These are phyloP conservation scores for Macroventuria anomochaeta DNA, from an alignment of 2,329 filamentous ascomycete genomes.

Conservation along the genomic window DNA sequence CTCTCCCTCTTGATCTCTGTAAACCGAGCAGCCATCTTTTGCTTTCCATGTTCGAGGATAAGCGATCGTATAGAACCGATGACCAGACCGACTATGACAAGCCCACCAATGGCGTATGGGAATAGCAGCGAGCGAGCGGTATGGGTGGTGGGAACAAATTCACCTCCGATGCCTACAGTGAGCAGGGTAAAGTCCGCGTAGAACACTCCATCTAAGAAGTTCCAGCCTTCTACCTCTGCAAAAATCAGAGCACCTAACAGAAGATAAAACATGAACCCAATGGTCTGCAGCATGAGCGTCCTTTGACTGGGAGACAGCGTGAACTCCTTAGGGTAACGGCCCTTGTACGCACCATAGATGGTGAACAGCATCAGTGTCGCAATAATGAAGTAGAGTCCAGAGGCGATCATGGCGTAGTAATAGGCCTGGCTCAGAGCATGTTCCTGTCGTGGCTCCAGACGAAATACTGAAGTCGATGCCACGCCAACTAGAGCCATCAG, in stretches of 20 bases:
- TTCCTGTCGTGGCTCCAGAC: slow-evolving; percentile 49
- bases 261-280: slow-evolving; percentile 57
- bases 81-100: slow-evolving; percentile 62
- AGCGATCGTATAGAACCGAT: slow-evolving; percentile 60
- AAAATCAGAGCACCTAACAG: slow-evolving; percentile 57
- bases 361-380: slow-evolving; percentile 62
- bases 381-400: slow-evolving; percentile 63
- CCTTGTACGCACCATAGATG: slow-evolving; percentile 60
- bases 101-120: slow-evolving; percentile 62
- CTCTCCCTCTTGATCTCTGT: slow-evolving; percentile 56
- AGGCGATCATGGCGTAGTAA: slow-evolving; percentile 67
- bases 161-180: slow-evolving; percentile 61
- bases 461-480: slow-evolving; percentile 54
- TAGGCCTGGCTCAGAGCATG: slow-evolving; percentile 63
- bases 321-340: slow-evolving; percentile 64
- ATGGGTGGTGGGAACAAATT: slow-evolving; percentile 58
- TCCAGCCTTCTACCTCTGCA: slow-evolving; percentile 59
- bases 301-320: slow-evolving; percentile 62
- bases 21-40: slow-evolving; percentile 59
- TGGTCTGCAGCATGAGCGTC: slow-evolving; percentile 62
- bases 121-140: slow-evolving; percentile 60
- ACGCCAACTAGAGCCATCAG: slow-evolving; percentile 60
- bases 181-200: slow-evolving; percentile 64
- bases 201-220: slow-evolving; percentile 61
- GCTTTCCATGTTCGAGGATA: slow-evolving; percentile 58